Evolutionary conservation across 768 basidiomycete species (phyloP), one percentile per base, ranked within the genome.

Genomic region (Leccinellum luteum): DNA sequence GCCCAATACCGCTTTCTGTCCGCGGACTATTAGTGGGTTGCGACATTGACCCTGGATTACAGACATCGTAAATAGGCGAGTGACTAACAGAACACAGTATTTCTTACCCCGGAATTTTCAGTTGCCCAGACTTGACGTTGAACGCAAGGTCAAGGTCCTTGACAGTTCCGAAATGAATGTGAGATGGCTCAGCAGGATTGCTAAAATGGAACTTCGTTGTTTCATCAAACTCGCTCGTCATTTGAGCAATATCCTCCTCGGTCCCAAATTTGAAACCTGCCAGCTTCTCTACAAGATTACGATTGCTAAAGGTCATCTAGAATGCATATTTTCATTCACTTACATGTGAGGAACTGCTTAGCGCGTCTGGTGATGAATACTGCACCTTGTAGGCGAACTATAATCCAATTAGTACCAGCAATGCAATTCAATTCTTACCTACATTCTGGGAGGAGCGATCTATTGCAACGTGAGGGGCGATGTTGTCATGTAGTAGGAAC

Each of bases 311-410:
- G 2, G 15, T 19, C 41, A n/a, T 25, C 25, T 13, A 6, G 6
- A 34, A 27, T n/a, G 23, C 32, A 43, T 15, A 9, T 4, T 6
- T 1, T 13, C 27, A 14, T 19, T 21, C 9, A 14, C 59, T 58
- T 61, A 81, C 81, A 62, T 56, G 70, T 57, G 3, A 84, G 69
- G 64, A 75, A 75, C 23, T 66, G 53, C 2, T 66, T 65, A 15
- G 81, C 81, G 23, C 77, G 75, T 34, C 73, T 74, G 25, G 73
- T 81, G 31, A 84, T 78, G 56, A 81, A 83, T 3, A 81, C 73
- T 0, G 82, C 81, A 19, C 82, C 82, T 56, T 78, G 72, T 48
- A 83, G 74, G 38, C 74, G 75, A 61, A 80, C 82, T 83, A 52
- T 8, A 57, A 52, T n/a, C n/a, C 19, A 13, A 28, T 59, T n/a